Conservation (phyloP, 2,329 filamentous ascomycete species). For the Colletotrichum sp. region DNA sequence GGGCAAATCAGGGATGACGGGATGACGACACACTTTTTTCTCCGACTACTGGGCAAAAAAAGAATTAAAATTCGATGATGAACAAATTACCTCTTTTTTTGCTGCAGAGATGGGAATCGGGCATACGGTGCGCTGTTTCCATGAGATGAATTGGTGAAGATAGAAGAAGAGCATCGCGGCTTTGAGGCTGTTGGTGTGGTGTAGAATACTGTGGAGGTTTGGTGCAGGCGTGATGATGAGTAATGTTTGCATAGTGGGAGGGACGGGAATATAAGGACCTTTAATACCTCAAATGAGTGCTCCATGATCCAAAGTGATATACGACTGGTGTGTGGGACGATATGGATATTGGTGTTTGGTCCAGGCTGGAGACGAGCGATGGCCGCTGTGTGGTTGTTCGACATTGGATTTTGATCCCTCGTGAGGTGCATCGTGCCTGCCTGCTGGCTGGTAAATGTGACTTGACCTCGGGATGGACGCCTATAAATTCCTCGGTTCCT, state of each 20-base stretch:
- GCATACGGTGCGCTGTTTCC: not conserved
- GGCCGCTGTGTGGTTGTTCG: no score
- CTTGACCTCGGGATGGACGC: no score
- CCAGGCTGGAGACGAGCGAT: not conserved
- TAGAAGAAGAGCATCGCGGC: not conserved
- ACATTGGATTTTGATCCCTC: no score
- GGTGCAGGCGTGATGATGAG: not conserved
- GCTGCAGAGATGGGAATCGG: not conserved
- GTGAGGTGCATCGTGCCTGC: no score
- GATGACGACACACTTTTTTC: conserved; percentile 2
- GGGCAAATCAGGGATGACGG: conserved; percentile 11
- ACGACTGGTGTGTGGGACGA: not conserved
- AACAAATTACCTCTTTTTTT: not conserved
- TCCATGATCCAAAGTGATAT: not conserved
- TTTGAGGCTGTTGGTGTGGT: not conserved
- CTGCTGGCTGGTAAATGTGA: no score
- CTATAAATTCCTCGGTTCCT: no score
- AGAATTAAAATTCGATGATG: conserved; percentile 4
- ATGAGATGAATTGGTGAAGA: not conserved
- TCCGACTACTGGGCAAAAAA: conserved; percentile 1
- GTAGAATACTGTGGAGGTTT: not conserved
- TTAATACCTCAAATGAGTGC: not conserved
- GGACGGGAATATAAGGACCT: not conserved
- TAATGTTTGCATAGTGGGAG: not conserved
- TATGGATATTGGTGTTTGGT: not conserved